A percentile compares a stretch with the other conserved stretches of the same genome.
These are phyloP conservation scores for Anisodus acutangulus DNA, from an alignment of 257 asterid genomes.

Conservation along the genomic window DNA sequence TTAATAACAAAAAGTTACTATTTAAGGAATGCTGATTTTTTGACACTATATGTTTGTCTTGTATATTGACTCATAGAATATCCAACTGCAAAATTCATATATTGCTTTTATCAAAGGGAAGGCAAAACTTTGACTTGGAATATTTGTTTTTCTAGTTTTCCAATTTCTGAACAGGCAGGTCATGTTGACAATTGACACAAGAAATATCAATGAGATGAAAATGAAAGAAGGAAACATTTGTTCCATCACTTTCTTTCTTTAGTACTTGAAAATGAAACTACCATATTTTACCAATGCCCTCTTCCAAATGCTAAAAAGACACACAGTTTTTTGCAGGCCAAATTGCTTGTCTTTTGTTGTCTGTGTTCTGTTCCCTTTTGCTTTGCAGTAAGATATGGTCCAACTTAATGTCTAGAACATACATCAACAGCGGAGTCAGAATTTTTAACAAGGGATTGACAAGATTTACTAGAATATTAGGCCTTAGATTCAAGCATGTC, in stretches of 20 bases:
- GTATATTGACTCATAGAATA: not conserved
- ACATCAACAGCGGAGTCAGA: not conserved
- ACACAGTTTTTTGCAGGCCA: not conserved
- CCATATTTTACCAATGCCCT: constrained; percentile 32
- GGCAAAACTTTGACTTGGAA: constrained; percentile 18
- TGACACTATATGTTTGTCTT: not conserved
- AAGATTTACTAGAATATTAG: not conserved
- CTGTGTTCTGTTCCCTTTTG: not conserved
- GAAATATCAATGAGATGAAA: constrained; percentile 14
- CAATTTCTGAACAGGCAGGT: not conserved
- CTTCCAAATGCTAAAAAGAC: constrained; percentile 14
- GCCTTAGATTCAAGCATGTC: not conserved
- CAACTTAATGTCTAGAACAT: not conserved
- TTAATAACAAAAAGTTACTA: too few relatives aligned
- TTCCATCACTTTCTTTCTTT: constrained; percentile 33
- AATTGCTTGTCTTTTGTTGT: not conserved
- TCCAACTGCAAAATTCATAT: not conserved
- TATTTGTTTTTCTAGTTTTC: not conserved
- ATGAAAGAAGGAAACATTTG: constrained; percentile 7
- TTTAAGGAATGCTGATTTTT: too few relatives aligned
- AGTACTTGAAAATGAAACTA: constrained; percentile 1
- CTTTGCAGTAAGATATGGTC: constrained; percentile 18
- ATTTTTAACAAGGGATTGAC: not conserved
- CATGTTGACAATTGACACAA: not conserved
- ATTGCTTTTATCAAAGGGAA: not conserved